Percentiles rank a stretch among this genome's conserved stretches.
Conservation (phyloP, 164 flowering plant species). For the Nymphaea colorata region DNA sequence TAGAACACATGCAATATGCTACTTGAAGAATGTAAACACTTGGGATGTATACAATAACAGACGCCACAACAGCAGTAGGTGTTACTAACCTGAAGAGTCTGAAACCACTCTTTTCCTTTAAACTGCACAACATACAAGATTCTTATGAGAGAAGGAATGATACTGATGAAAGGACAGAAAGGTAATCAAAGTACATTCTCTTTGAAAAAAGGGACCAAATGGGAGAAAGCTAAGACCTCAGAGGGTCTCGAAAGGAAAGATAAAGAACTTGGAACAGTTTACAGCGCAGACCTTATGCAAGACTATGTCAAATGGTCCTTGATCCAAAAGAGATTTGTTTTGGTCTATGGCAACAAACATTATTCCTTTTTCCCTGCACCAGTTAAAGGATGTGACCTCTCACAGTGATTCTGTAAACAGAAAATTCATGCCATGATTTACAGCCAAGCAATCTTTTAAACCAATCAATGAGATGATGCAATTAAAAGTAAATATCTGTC, state of each 20-base stretch:
- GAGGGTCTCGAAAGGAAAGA: not conserved
- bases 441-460: not conserved
- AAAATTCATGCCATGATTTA: too few species aligned
- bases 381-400: not conserved
- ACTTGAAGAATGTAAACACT: not conserved
- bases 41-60: too few species aligned
- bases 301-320: constrained; percentile 88
- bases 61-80: not conserved
- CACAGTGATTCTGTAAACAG: not conserved
- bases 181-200: too few species aligned
- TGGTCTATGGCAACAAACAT: constrained; percentile 69
- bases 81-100: constrained; percentile 72
- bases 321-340: constrained; percentile 60
- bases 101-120: constrained; percentile 67
- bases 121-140: constrained; percentile 9
- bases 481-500: too few species aligned
- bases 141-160: not conserved
- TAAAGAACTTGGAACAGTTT: not conserved
- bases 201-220: not conserved
- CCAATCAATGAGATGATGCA: not conserved
- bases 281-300: constrained; percentile 63
- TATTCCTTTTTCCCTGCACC: constrained; percentile 72
- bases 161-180: not conserved
- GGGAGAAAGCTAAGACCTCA: not conserved
- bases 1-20: not conserved